phyloP scores from a whole-genome alignment of 2,329 filamentous ascomycete genomes.

The Acrodontium crateriforme region DNA sequence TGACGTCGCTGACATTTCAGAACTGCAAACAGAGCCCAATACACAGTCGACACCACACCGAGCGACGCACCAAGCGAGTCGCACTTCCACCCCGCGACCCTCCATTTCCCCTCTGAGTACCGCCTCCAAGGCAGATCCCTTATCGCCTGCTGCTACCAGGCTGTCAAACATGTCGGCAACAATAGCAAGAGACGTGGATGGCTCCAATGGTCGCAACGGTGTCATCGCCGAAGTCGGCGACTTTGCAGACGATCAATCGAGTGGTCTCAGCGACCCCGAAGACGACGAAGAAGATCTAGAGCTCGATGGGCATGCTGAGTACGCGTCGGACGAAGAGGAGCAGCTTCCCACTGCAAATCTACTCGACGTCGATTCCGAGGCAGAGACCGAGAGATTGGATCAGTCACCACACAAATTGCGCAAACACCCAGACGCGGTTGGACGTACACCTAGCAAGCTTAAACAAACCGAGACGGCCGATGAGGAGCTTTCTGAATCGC shows the following conservation, averaged over 20 bases:
- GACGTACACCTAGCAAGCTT: constrained; percentile 65
- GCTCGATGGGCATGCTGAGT: constrained; percentile 5
- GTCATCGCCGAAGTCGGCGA: constrained; percentile 12
- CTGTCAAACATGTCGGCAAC: constrained; percentile 4
- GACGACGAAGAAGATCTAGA: constrained; percentile 44
- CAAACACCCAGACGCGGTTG: constrained; percentile 31
- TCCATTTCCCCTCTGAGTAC: constrained; percentile 23
- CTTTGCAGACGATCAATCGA: constrained; percentile 46
- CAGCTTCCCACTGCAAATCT: constrained; percentile 12
- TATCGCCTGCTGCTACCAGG: constrained; percentile 14
- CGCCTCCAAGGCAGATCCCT: constrained; percentile 12
- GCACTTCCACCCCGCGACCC: constrained; percentile 14
- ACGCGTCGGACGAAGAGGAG: constrained; percentile 4
- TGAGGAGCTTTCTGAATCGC: constrained; percentile 25
- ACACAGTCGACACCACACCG: constrained; percentile 6
- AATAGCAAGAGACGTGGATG: constrained; percentile 2
- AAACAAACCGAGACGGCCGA: constrained; percentile 42
- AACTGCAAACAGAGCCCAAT: constrained; percentile 6
- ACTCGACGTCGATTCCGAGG: constrained; percentile 56
- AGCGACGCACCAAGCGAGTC: constrained; percentile 4
- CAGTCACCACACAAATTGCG: constrained; percentile 37
- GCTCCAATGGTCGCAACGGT: constrained; percentile 2
- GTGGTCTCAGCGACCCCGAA: constrained; percentile 84
- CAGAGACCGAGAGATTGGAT: constrained; percentile 86
- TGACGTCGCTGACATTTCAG: constrained; percentile 3